phyloP scores from a whole-genome alignment of 257 asterid genomes.

The Thymus quinquecostatus region DNA sequence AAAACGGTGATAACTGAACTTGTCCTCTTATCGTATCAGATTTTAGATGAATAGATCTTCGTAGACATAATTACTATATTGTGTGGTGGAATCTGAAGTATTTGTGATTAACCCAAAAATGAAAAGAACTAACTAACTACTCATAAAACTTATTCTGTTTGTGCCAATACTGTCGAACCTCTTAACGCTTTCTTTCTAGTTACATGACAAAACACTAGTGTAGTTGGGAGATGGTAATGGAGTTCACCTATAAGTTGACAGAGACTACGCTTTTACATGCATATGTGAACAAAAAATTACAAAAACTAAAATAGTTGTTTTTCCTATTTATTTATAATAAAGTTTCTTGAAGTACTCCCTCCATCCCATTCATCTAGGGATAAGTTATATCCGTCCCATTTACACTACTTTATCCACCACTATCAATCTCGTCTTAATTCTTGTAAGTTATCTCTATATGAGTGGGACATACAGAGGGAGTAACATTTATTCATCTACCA shows the following conservation, averaged over 20 bases:
- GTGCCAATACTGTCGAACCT: background rate
- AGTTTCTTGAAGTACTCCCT: background rate
- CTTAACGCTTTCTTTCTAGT: background rate
- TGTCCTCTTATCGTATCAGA: background rate
- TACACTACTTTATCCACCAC: too few species aligned
- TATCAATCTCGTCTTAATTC: too few species aligned
- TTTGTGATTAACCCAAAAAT: conserved; percentile 13
- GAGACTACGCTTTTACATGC: background rate
- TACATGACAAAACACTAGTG: background rate
- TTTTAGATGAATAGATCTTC: conserved; percentile 1
- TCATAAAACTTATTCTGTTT: background rate
- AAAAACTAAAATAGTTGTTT: too few species aligned
- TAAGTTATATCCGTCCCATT: too few species aligned
- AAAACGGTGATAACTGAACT: conserved; percentile 42
- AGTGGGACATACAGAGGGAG: too few species aligned
- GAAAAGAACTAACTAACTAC: background rate
- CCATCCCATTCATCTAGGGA: too few species aligned
- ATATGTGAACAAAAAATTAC: too few species aligned
- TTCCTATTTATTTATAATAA: too few species aligned
- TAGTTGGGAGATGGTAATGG: background rate
- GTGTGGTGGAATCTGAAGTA: conserved; percentile 25
- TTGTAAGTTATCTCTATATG: too few species aligned
- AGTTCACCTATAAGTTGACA: background rate
- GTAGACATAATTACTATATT: conserved; percentile 21
- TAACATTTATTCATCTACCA: background rate